Evolutionary conservation across 192 early-diverging fungal genomes (phyloP).

Genomic region (Podila clonocystis): DNA sequence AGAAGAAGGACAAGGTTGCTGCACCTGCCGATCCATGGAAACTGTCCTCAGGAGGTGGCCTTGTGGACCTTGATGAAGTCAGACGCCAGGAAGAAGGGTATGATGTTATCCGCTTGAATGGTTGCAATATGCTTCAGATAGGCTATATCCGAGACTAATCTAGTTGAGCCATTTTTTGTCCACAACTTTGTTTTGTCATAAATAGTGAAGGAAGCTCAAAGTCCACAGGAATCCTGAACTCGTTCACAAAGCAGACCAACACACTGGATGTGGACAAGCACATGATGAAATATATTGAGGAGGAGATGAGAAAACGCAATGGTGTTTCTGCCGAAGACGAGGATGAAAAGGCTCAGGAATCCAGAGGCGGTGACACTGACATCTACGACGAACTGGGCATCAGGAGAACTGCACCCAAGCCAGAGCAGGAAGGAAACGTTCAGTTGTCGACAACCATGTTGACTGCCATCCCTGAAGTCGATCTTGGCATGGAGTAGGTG

Average conservation of each 20-base stretch:
- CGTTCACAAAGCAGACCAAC: constrained; percentile 82
- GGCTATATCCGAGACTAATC: too few relatives aligned
- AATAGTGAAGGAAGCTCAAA: constrained; percentile 46
- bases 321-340: constrained; percentile 40
- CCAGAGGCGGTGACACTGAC: constrained; percentile 45
- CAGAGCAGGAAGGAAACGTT: constrained; percentile 85
- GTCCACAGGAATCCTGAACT: constrained; percentile 60
- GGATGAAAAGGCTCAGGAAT: constrained; percentile 42
- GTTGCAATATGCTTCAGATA: neutral
- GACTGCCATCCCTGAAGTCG: constrained; percentile 91
- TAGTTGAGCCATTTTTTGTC: too few relatives aligned
- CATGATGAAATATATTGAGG: constrained; percentile 89
- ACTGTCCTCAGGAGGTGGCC: constrained; percentile 61
- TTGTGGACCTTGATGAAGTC: constrained; percentile 61
- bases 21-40: constrained; percentile 66
- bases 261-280: constrained; percentile 82
- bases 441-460: constrained; percentile 88
- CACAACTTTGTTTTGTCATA: neutral
- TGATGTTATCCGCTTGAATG: constrained; percentile 3
- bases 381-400: constrained; percentile 46
- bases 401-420: constrained; percentile 64
- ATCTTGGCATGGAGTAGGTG: constrained; percentile 82
- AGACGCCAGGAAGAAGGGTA: constrained; percentile 35
- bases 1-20: constrained; percentile 55
- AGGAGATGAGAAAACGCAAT: constrained; percentile 71